Conservation (phyloP, 1,139 yeast genomes). For the Candida tunisiensis region DNA sequence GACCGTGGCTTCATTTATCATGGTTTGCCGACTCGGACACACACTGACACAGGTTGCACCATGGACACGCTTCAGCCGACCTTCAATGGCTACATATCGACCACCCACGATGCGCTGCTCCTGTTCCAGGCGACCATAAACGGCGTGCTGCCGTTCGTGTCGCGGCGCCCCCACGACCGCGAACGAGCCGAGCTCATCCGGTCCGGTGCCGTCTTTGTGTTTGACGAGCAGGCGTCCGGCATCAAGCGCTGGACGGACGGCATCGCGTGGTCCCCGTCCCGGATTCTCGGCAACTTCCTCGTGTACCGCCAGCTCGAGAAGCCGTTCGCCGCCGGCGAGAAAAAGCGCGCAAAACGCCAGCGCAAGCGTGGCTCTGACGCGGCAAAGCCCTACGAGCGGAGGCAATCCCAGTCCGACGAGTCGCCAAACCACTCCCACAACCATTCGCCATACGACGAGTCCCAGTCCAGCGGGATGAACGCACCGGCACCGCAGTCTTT, state of each 20-base stretch:
- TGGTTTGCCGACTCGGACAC: too few relatives aligned
- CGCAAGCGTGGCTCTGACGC: conserved; percentile 5
- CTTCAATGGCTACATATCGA: conserved; percentile 60
- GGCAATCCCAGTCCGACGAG: background rate
- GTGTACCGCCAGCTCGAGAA: conserved; percentile 68
- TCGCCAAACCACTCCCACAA: background rate
- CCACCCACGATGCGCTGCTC: conserved; percentile 69
- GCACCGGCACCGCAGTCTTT: conserved; percentile 1
- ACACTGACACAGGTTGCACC: too few relatives aligned
- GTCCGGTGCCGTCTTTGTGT: conserved; percentile 73
- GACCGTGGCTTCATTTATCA: too few relatives aligned
- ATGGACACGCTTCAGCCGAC: conserved; percentile 30
- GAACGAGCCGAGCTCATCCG: conserved; percentile 51
- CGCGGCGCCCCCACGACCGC: conserved; percentile 67
- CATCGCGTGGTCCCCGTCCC: conserved; percentile 78
- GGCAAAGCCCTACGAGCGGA: background rate
- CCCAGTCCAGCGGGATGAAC: background rate
- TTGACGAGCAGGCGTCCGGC: conserved; percentile 67
- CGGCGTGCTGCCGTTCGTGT: conserved; percentile 44
- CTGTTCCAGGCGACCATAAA: conserved; percentile 66
- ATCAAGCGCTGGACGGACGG: conserved; percentile 95
- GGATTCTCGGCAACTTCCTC: conserved; percentile 69
- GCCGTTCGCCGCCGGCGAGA: conserved; percentile 26
- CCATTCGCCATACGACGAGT: background rate
- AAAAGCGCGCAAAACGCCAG: conserved; percentile 17